Evolutionary conservation across 495 filamentous ascomycete species (phyloP), one percentile per base, ranked within the genome.

Genomic region (Lasiosphaeria hispida): DNA sequence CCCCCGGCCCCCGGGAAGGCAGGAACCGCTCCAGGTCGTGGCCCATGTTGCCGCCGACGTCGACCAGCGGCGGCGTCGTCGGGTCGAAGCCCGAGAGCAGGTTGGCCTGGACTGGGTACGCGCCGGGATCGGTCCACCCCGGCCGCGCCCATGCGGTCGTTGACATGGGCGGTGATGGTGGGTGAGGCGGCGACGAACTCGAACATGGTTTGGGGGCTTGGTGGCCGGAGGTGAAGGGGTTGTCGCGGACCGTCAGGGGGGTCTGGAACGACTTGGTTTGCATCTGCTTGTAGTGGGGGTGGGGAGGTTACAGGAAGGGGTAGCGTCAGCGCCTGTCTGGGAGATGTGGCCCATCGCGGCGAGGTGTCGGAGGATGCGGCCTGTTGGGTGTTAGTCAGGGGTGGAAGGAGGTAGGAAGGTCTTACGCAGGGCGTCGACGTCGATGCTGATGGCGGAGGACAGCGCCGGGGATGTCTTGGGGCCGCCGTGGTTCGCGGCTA

Each of bases 1-100:
- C 15, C 10, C 71, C 62, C 0, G 80, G 81, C 1, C 37, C n/a
- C 5, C 53, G 57, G 59, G 86, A 80, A n/a, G 71, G 68, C 0
- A 66, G 49, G n/a, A n/a, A n/a, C n/a, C n/a, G n/a, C n/a, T n/a
- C n/a, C 0, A 84, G 61, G 56, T 86, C 78, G 30, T 84, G 77
- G 1, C 83, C 82, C 2, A 73, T 45, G 10, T 71, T 72, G 2
- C 80, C 83, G 30, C 74, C 82, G 0, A 85, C 67, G 63, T 87
- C 85, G 10, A 86, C 80, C 1, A 85, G 59, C 2, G 84, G 62
- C 0, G 14, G 63, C 4, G 73, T 33, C 39, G 63, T n/a, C 10
- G 41, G 17, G 15, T 59, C 59, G 45, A 59, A 53, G 1, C 69
- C 71, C 10, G 68, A 38, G 13, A 73, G 37, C 0, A 83, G 71